Evolutionary conservation across 2,329 filamentous ascomycete genomes (phyloP), one percentile per base, ranked within the genome.

Genomic region (Trichocomaceae sp.): DNA sequence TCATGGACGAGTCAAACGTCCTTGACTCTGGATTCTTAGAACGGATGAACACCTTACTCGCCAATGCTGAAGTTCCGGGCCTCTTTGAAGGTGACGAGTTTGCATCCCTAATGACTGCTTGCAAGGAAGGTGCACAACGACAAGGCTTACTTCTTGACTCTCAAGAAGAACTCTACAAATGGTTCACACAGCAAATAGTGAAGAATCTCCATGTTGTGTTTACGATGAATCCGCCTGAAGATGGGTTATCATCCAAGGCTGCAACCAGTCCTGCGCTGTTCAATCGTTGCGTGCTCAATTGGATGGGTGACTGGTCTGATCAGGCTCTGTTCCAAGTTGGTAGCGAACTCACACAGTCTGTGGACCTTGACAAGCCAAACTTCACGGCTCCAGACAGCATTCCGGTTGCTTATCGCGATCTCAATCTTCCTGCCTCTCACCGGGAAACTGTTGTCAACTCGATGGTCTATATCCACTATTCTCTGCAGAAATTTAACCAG

Each of bases 281-380:
- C 86, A 99, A 99, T 77, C 87, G 93, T 80, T 99, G 93, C 69
- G 93, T 99, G 48, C 85, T 99, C 63, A 99, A 99, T 75, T 99
- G 93, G 93, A 96, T 99, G 70, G 93, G 93, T 61, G 93, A 99
- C 74, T 99, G 93, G 93, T 99, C 93, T 51, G 93, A 99, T 71
- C 93, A 99, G 75, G 95, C 93, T 37, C 81, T 99, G 19, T 99
- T 95, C 84, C 95, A 99, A 72, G 95, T 99, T 59, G 91, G 88
- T 22, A 90, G 88, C 59, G 93, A 99, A 72, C 83, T 99, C 56
- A 99, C 95, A 1, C 88, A 95, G 61, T 92, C 90, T n/a, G 85
- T 99, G 57, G 93, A 99, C 69, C 80, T 99, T 53, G 93, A 99
- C 68, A 86, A 90, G 59, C 79, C 88, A 51, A 90, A 85, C 66